Evolutionary conservation across 176 grass and related monocot species (phyloP).

Genomic region (Paspalum notatum): DNA sequence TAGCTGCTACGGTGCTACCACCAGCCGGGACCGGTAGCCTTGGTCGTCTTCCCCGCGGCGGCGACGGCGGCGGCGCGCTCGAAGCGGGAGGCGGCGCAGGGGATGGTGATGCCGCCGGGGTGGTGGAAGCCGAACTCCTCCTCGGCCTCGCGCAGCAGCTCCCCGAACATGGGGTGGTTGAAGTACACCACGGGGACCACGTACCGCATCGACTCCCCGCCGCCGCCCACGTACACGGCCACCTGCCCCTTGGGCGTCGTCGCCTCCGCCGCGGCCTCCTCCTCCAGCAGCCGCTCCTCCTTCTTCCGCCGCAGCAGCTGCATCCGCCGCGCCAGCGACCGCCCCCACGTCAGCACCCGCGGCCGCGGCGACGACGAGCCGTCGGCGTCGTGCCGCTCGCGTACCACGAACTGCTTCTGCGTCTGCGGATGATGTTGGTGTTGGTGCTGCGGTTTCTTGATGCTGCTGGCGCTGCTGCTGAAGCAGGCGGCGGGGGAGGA

Average conservation of each 20-base stretch:
- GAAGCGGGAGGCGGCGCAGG: slow-evolving; percentile 68
- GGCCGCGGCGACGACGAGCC: background rate
- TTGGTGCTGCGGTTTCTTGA: background rate
- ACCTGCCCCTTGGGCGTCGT: slow-evolving; percentile 85
- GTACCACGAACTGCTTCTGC: background rate
- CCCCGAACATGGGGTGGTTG: slow-evolving; percentile 90
- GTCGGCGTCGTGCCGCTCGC: background rate
- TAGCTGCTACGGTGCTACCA: slow-evolving; percentile 29
- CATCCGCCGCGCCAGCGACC: slow-evolving; percentile 56
- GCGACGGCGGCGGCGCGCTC: slow-evolving; percentile 67
- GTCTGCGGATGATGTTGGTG: too few relatives aligned
- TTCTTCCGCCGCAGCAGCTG: slow-evolving; percentile 5
- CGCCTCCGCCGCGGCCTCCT: background rate
- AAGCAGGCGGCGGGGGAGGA: too few relatives aligned
- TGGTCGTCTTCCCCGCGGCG: slow-evolving; percentile 52
- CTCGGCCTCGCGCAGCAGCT: slow-evolving; percentile 94
- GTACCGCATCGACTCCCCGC: slow-evolving; percentile 57
- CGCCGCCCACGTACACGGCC: slow-evolving; percentile 83
- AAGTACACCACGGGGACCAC: slow-evolving; percentile 96
- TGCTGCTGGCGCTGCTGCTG: background rate
- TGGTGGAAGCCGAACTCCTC: slow-evolving; percentile 91
- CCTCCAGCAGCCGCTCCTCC: slow-evolving; percentile 38
- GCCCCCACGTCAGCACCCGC: slow-evolving; percentile 54
- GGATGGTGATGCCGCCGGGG: slow-evolving; percentile 95
- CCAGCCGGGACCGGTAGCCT: slow-evolving; percentile 33